These are phyloP conservation scores for Hyaloscypha finlandica DNA, from an alignment of 495 filamentous ascomycete species.

Conservation along the genomic window DNA sequence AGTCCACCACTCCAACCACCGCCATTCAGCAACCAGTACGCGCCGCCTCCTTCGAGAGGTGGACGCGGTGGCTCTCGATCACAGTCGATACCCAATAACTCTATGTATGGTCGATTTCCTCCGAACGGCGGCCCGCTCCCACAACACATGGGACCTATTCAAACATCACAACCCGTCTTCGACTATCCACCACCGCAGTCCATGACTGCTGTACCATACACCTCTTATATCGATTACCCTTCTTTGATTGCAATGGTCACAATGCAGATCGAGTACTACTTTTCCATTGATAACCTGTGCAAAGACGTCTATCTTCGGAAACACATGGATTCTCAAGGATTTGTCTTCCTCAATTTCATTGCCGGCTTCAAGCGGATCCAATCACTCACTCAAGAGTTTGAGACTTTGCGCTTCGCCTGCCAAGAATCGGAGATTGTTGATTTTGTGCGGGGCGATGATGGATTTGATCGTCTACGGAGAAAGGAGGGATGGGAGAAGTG, in stretches of 20 bases:
- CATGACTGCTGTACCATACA: conserved; percentile 66
- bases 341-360: conserved; percentile 76
- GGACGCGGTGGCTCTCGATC: conserved; percentile 32
- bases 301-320: conserved; percentile 88
- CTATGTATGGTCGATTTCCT: conserved; percentile 29
- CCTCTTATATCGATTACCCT: conserved; percentile 57
- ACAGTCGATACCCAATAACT: conserved; percentile 33
- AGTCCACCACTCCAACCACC: conserved; percentile 37
- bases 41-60: conserved; percentile 16
- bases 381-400: conserved; percentile 68
- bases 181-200: conserved; percentile 54
- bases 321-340: conserved; percentile 94
- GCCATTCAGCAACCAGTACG: conserved; percentile 23
- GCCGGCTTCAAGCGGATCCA: conserved; percentile 84
- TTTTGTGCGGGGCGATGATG: conserved; percentile 67
- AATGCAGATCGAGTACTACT: conserved; percentile 91
- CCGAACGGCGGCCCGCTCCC: conserved; percentile 8
- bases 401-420: conserved; percentile 73
- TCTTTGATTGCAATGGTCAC: conserved; percentile 58
- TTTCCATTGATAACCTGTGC: conserved; percentile 94
- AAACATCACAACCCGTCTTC: conserved; percentile 36
- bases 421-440: conserved; percentile 70
- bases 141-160: conserved; percentile 29
- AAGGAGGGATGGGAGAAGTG: conserved; percentile 79
- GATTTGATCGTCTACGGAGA: conserved; percentile 75